Conservation (phyloP, 495 filamentous ascomycete genomes). For the Penicillium angulare region DNA sequence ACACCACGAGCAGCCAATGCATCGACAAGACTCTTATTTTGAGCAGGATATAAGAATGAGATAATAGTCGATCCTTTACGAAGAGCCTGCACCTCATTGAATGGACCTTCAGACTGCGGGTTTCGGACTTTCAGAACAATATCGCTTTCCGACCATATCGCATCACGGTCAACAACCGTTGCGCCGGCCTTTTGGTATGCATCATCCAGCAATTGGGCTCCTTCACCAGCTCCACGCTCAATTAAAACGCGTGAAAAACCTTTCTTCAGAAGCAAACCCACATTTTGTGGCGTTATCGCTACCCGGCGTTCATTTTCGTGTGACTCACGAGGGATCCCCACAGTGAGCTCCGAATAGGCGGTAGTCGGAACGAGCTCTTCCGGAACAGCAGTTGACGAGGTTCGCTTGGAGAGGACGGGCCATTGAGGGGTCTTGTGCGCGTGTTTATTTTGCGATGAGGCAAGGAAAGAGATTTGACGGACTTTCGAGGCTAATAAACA, state of each 20-base stretch:
- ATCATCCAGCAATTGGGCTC: slow-evolving; percentile 68
- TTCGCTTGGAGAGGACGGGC: slow-evolving; percentile 20
- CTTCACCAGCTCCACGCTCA: slow-evolving; percentile 70
- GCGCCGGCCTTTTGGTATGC: slow-evolving; percentile 72
- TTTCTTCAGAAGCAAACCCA: slow-evolving; percentile 72
- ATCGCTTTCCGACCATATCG: slow-evolving; percentile 66
- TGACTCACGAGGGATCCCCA: slow-evolving; percentile 71
- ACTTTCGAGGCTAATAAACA: slow-evolving; percentile 15
- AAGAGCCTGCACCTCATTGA: slow-evolving; percentile 59
- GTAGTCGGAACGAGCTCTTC: slow-evolving; percentile 56
- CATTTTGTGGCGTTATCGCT: slow-evolving; percentile 77
- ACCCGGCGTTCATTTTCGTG: slow-evolving; percentile 73
- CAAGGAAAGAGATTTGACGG: slow-evolving; percentile 8
- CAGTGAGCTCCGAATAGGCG: slow-evolving; percentile 64
- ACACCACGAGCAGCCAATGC: slow-evolving; percentile 60
- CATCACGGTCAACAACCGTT: slow-evolving; percentile 60
- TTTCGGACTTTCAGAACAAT: slow-evolving; percentile 78
- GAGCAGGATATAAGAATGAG: slow-evolving; percentile 71
- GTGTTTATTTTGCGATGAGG: slow-evolving; percentile 7
- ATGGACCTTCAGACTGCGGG: slow-evolving; percentile 50
- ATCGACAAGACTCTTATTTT: slow-evolving; percentile 69
- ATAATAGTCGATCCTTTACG: slow-evolving; percentile 66
- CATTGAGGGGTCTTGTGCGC: slow-evolving; percentile 11
- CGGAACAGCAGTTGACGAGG: slow-evolving; percentile 23
- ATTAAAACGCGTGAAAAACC: slow-evolving; percentile 71